Base-by-base conservation (phyloP, 1,139 yeast genomes). In the Suhomyces ambrosiae region DNA sequence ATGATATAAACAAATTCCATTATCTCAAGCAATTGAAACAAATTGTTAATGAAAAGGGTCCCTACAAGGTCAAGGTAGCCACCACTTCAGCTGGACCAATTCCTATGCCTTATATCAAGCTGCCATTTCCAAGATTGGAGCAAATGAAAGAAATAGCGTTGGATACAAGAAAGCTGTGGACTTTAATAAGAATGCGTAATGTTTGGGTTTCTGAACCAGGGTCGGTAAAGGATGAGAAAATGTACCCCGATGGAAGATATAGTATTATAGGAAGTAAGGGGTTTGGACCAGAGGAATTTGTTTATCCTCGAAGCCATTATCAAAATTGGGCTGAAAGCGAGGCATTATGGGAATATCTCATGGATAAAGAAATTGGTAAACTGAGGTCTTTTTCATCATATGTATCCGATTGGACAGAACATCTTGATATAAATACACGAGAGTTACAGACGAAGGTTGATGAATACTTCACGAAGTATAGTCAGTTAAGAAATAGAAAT, bases 261-360 rank as follows among this genome's bases (percentile, higher is more conserved):
- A 43, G 61, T 38, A 55, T 65, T 18, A 37, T 56, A 41, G 61
- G 69, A 38, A 41, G 67, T 47, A 35, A 51, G 35, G 69, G 68
- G 10, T 58, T 47, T 42, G 65, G 66, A 0, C 40, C 40, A 1
- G 54, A 52, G 7, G 67, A 57, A 37, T 47, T 50, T 12, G 56
- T 70, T 44, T 59, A 46, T 33, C 65, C 75, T 0, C 42, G 54
- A 17, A n/a, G 25, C 6, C 49, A 65, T 41, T 59, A 70, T 45
- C 56, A 59, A 30, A 33, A 50, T n/a, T 48, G 59, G 35, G 63
- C 58, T 3, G 45, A 44, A n/a, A 50, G 51, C 23, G 74, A 70
- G 40, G 67, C 62, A 1, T 31, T 49, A 3, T 71, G 73, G 74
- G 79, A 73, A 40, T 48, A 44, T 28, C 32, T 62, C 31, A 24